Conservation (phyloP, 257 asterid species). For the Ilex asprella region DNA sequence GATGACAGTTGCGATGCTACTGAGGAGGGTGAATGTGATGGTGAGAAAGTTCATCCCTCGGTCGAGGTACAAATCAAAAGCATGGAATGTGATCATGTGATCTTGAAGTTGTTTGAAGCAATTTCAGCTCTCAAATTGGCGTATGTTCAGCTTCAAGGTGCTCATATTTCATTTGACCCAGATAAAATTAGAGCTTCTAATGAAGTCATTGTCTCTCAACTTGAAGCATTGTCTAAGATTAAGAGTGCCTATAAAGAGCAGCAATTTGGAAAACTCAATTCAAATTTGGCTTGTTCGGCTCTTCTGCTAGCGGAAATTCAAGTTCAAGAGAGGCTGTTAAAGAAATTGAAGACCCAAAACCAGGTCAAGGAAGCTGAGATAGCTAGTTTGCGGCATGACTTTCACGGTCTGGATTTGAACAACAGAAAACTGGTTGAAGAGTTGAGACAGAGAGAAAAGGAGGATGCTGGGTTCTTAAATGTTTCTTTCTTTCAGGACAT, state of each 20-base stretch:
- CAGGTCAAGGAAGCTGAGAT: conserved; percentile 32
- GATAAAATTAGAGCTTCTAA: conserved; percentile 57
- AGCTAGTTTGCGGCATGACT: conserved; percentile 26
- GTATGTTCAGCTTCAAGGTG: conserved; percentile 72
- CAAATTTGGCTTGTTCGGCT: conserved; percentile 36
- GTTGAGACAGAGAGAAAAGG: conserved; percentile 32
- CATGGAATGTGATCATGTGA: conserved; percentile 31
- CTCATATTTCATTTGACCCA: conserved; percentile 66
- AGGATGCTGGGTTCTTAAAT: conserved; percentile 23
- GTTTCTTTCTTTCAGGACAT: conserved; percentile 38
- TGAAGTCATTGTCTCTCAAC: conserved; percentile 37
- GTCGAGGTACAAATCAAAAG: conserved; percentile 19
- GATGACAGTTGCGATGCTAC: conserved; percentile 30
- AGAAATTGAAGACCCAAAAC: conserved; percentile 47
- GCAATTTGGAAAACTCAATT: conserved; percentile 31
- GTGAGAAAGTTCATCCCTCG: conserved; percentile 12
- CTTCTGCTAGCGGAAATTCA: conserved; percentile 45
- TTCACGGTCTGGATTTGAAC: conserved; percentile 35
- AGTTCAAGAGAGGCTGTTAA: conserved; percentile 44
- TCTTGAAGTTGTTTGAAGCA: conserved; percentile 44
- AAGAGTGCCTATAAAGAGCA: conserved; percentile 49
- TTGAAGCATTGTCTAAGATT: conserved; percentile 43
- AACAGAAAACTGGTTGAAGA: conserved; percentile 42
- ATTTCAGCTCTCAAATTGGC: conserved; percentile 56
- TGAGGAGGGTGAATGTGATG: conserved; percentile 24